These are phyloP conservation scores for Fusarium zealandicum DNA, from an alignment of 2,329 filamentous ascomycete species.

Conservation along the genomic window DNA sequence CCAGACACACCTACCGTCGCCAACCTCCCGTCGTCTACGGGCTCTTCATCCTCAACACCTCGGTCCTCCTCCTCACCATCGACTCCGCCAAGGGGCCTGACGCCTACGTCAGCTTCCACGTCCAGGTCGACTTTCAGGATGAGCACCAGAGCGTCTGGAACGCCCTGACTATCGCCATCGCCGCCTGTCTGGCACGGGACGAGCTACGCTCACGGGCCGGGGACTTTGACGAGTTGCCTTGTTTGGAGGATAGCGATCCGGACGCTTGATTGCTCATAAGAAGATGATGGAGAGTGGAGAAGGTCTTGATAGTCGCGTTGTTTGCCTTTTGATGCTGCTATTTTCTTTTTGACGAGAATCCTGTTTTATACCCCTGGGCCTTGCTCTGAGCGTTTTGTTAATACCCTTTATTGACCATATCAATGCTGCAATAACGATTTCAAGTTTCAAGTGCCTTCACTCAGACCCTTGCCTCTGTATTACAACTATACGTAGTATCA, in stretches of 20 bases:
- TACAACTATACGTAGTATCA: background rate
- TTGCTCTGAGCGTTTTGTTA: conserved; percentile 3
- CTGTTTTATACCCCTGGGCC: conserved; percentile 13
- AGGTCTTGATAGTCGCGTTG: background rate
- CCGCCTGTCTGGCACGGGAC: conserved; percentile 51
- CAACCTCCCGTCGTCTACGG: conserved; percentile 53
- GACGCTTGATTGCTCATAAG: conserved; percentile 36
- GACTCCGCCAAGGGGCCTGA: conserved; percentile 48
- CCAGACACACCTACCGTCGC: conserved; percentile 37
- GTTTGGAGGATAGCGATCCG: conserved; percentile 48
- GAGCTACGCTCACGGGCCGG: conserved; percentile 46
- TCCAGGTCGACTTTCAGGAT: conserved; percentile 51
- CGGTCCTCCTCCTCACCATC: conserved; percentile 50
- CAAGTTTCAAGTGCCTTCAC: background rate
- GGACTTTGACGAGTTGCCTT: conserved; percentile 47
- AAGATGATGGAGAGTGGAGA: background rate
- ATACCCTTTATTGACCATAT: background rate
- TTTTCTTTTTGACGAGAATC: background rate
- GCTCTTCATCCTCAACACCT: conserved; percentile 51
- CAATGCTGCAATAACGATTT: background rate
- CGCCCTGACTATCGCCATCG: conserved; percentile 52
- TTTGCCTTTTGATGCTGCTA: background rate
- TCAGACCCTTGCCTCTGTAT: background rate
- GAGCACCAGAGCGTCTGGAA: conserved; percentile 54
- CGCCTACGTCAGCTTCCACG: conserved; percentile 52